phyloP scores from a whole-genome alignment of 345 rosid species.

The Melastoma malabathricum region DNA sequence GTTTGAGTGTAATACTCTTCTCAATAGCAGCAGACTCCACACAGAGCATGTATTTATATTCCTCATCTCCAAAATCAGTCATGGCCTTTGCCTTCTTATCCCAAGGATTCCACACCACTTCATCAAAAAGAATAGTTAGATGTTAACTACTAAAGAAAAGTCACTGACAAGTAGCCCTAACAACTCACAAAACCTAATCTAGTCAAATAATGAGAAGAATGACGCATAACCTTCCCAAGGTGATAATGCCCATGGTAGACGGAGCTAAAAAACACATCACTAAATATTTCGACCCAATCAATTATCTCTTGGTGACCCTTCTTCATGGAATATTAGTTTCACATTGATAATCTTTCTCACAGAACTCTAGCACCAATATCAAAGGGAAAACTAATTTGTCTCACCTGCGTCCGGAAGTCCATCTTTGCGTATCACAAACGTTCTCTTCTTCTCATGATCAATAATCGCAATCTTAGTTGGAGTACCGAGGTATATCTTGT shows the following conservation, averaged over 20 bases:
- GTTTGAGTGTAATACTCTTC: conserved; percentile 53
- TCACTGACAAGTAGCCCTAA: background rate
- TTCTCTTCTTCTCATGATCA: conserved; percentile 93
- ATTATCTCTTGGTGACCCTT: too few species aligned
- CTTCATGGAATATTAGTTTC: too few species aligned
- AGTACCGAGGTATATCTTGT: conserved; percentile 81
- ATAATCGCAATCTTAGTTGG: conserved; percentile 86
- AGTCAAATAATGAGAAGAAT: too few species aligned
- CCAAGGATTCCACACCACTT: conserved; percentile 98
- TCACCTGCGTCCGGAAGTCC: conserved; percentile 84
- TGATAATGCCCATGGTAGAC: background rate
- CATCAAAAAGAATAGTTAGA: conserved; percentile 6
- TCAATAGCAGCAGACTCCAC: conserved; percentile 77
- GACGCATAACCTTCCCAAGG: too few species aligned
- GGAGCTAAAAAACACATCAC: background rate
- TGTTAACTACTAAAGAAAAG: background rate
- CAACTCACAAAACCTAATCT: background rate
- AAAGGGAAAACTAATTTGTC: too few species aligned
- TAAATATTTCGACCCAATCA: background rate
- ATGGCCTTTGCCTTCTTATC: conserved; percentile 70
- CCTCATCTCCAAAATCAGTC: conserved; percentile 75
- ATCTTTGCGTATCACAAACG: conserved; percentile 69
- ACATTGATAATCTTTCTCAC: too few species aligned
- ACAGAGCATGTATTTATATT: conserved; percentile 71
- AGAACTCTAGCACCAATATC: too few species aligned